Base-by-base conservation (phyloP, 306 rosid species). In the Rosa persica region DNA sequence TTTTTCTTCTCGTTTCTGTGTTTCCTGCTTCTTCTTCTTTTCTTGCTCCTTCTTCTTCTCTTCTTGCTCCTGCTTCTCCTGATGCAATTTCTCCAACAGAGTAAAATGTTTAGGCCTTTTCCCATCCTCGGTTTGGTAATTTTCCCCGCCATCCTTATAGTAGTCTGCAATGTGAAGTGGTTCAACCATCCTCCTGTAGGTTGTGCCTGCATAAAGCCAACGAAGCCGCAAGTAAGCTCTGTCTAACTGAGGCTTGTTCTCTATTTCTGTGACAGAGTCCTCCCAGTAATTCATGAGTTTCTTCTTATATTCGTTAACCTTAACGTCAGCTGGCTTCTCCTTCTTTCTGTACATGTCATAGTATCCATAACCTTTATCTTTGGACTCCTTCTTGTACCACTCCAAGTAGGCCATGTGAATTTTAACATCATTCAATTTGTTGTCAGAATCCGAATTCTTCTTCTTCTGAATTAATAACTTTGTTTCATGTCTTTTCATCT, bases 101-200 rank as follows among this genome's bases (percentile, higher is more conserved):
- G 4, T 16, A 40, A 70, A 87, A 64, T 91, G 97, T 8, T 0
- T 23, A 3, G 87, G 52, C 39, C 97, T 90, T 62, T 20, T 16
- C 4, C 62, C 62, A n/a, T 42, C 36, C 36, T 30, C 3, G 0
- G 1, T 12, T 17, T 22, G 2, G 47, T 90, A 87, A 54, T 85
- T 61, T 13, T 6, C 65, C 7, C 19, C 22, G 0, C 82, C 78
- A 0, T 72, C 48, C 0, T 5, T n/a, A 66, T 88, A 93, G 86
- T 76, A 82, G 1, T 85, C 58, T 40, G 95, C 92, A 3, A 93
- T 91, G 34, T 38, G 70, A 13, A 89, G 81, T 2, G 92, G 95
- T 52, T 93, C 98, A 13, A 89, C 72, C 95, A 93, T 88, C 79
- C 85, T 89, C 73, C 90, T 78, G 25, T 79, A 91, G 46, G 48